Conservation (phyloP, 768 basidiomycete genomes). For the Lentinus brumalis region DNA sequence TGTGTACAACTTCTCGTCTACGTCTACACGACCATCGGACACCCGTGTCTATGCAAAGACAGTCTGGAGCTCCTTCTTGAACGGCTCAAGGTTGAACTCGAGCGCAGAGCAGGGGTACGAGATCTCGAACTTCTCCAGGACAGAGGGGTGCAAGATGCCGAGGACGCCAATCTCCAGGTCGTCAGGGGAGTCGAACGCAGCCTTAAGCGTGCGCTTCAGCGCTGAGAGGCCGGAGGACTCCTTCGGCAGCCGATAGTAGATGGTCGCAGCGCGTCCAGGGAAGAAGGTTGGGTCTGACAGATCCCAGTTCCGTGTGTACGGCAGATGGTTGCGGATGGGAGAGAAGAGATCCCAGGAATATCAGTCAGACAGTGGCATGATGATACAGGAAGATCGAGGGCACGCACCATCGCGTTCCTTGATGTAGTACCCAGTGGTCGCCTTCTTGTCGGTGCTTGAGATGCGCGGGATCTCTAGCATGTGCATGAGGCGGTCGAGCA, state of each 20-base stretch:
- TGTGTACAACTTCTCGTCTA: background rate
- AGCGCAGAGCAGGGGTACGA: slow-evolving; percentile 92
- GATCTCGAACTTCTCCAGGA: slow-evolving; percentile 92
- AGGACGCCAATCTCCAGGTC: slow-evolving; percentile 86
- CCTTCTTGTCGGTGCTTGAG: slow-evolving; percentile 51
- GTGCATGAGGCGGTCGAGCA: slow-evolving; percentile 94
- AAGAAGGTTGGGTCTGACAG: slow-evolving; percentile 87
- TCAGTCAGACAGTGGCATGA: background rate
- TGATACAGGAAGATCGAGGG: background rate
- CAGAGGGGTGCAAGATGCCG: slow-evolving; percentile 91
- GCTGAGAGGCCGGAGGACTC: slow-evolving; percentile 31
- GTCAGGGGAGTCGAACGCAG: slow-evolving; percentile 40
- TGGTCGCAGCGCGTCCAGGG: slow-evolving; percentile 90
- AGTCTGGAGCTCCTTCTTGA: slow-evolving; percentile 59
- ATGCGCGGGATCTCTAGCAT: slow-evolving; percentile 92
- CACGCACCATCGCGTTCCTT: slow-evolving; percentile 79
- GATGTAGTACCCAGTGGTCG: slow-evolving; percentile 87
- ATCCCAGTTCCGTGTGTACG: background rate
- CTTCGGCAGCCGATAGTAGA: slow-evolving; percentile 74
- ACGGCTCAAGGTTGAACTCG: slow-evolving; percentile 94
- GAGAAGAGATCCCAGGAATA: background rate
- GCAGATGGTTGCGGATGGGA: background rate
- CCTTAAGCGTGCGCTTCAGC: slow-evolving; percentile 48
- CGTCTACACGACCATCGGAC: background rate
- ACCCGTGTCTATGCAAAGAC: slow-evolving; percentile 15